phyloP scores from a whole-genome alignment of 352 stramenopile species.

The Halophytophthora batemanensis region DNA sequence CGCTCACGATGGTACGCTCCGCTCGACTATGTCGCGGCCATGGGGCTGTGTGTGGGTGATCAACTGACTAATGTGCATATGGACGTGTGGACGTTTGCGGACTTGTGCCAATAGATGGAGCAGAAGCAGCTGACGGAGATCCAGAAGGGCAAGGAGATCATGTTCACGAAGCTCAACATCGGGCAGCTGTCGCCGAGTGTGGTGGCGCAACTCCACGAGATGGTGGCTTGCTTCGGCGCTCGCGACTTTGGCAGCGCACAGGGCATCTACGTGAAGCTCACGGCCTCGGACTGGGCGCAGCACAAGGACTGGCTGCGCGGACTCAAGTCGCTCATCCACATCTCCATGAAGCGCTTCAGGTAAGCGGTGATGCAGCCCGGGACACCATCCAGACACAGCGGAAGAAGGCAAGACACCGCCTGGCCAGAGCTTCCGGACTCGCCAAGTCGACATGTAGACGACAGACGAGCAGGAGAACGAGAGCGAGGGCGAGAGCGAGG shows the following conservation, averaged over 20 bases:
- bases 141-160: slow-evolving; percentile 81
- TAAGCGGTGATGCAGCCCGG: slow-evolving; percentile 30
- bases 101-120: slow-evolving; percentile 57
- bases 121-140: slow-evolving; percentile 86
- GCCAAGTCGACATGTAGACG: no score
- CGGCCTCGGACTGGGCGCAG: slow-evolving; percentile 92
- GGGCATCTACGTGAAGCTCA: slow-evolving; percentile 88
- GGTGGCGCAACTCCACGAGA: slow-evolving; percentile 74
- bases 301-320: slow-evolving; percentile 98
- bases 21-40: not conserved
- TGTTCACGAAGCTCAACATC: slow-evolving; percentile 88
- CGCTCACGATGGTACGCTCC: slow-evolving; percentile 72
- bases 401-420: no score
- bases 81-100: slow-evolving; percentile 7
- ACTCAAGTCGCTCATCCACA: slow-evolving; percentile 95
- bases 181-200: slow-evolving; percentile 67
- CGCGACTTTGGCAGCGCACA: slow-evolving; percentile 78
- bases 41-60: no score
- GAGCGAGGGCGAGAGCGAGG: no score
- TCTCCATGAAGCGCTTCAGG: slow-evolving; percentile 90
- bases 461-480: no score
- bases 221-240: slow-evolving; percentile 72
- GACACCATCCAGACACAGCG: not conserved
- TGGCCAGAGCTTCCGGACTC: no score
- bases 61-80: slow-evolving; percentile 4